Evolutionary conservation across 805 yeast species (phyloP).

Genomic region (Trichomonascus vanleenenianus): DNA sequence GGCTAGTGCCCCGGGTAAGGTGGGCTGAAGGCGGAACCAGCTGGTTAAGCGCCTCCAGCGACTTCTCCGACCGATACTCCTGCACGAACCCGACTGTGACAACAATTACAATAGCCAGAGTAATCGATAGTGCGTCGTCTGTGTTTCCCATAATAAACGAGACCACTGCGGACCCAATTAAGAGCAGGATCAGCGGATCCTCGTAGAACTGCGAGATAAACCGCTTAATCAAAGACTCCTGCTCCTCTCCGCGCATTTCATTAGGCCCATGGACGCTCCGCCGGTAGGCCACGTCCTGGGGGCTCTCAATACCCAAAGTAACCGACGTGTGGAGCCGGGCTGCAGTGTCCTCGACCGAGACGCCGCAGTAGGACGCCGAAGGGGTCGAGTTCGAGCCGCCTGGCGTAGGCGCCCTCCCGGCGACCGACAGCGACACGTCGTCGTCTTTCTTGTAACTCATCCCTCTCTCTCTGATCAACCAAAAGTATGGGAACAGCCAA

Average conservation of each 20-base stretch:
- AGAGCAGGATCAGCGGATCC: conserved; percentile 81
- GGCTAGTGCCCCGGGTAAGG: conserved; percentile 71
- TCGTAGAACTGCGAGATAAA: conserved; percentile 76
- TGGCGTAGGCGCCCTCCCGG: background rate
- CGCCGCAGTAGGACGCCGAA: conserved; percentile 55
- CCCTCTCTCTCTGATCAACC: too few species aligned
- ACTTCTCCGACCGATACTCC: conserved; percentile 92
- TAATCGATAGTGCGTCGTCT: conserved; percentile 92
- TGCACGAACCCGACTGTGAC: conserved; percentile 97
- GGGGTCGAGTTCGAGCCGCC: conserved; percentile 33
- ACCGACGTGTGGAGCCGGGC: conserved; percentile 54
- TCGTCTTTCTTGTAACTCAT: background rate
- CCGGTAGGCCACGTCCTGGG: conserved; percentile 65
- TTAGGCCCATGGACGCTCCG: conserved; percentile 73
- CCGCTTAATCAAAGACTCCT: conserved; percentile 60
- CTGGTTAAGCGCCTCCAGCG: conserved; percentile 84
- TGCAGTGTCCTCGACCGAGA: conserved; percentile 59
- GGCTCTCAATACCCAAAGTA: conserved; percentile 52
- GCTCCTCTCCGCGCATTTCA: conserved; percentile 70
- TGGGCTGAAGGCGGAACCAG: conserved; percentile 97
- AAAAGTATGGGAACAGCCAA: too few species aligned
- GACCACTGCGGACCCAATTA: conserved; percentile 83
- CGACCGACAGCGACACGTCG: background rate
- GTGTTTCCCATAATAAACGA: conserved; percentile 91
- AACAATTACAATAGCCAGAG: conserved; percentile 86